phyloP scores from a whole-genome alignment of 441 rosid genomes.

The Gossypium aridum region DNA sequence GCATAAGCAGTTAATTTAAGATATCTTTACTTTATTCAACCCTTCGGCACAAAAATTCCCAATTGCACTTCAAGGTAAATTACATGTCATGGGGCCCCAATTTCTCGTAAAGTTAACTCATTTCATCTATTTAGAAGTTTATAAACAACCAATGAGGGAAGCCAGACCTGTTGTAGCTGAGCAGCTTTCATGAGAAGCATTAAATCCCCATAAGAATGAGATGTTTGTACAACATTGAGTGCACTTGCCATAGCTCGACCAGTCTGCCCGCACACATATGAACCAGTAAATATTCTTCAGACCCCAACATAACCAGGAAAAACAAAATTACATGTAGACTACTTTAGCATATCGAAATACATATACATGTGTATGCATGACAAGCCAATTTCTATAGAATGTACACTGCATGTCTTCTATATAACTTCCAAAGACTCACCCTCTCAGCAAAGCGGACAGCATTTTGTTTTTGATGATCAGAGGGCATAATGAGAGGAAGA shows the following conservation, averaged over 20 bases:
- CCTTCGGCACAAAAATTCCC: background rate
- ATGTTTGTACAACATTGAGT: constrained; percentile 77
- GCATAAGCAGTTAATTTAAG: background rate
- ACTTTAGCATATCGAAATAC: background rate
- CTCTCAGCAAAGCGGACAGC: constrained; percentile 65
- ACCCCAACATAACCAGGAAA: constrained; percentile 1
- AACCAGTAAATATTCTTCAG: background rate
- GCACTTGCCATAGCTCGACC: constrained; percentile 65
- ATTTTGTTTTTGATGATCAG: constrained; percentile 56
- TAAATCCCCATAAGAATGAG: constrained; percentile 84
- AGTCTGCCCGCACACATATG: constrained; percentile 46
- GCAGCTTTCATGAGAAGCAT: constrained; percentile 73
- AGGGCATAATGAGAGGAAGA: constrained; percentile 73
- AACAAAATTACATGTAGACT: background rate
- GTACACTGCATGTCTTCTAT: background rate
- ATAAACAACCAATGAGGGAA: constrained; percentile 3
- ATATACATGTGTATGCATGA: background rate
- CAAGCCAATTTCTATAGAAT: background rate
- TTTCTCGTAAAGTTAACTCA: background rate
- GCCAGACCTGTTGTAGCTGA: constrained; percentile 52
- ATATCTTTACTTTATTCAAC: background rate
- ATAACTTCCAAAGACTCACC: constrained; percentile 45
- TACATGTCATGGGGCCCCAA: background rate
- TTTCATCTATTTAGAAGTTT: background rate
- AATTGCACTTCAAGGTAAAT: background rate